phyloP scores from a whole-genome alignment of 1,284 basidiomycete genomes.

The Cutaneotrichosporon sp. region DNA sequence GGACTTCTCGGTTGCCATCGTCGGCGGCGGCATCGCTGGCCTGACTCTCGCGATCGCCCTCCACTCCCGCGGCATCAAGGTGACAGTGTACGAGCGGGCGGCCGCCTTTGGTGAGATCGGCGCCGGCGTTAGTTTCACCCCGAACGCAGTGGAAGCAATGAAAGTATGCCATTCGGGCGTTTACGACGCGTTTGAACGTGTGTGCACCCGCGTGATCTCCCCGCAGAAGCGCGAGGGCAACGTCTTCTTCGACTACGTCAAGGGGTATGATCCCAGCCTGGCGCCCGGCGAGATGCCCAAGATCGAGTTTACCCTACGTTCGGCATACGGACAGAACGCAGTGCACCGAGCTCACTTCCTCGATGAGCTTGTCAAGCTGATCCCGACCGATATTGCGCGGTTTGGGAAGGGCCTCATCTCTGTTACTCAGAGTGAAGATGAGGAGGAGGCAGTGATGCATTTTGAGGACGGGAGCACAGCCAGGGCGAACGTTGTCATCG shows the following conservation, averaged over 20 bases:
- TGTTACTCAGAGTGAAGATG: neutral
- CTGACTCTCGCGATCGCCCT: slow-evolving; percentile 17
- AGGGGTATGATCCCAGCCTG: slow-evolving; percentile 4
- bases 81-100: slow-evolving; percentile 20
- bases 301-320: slow-evolving; percentile 9
- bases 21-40: slow-evolving; percentile 19
- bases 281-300: neutral
- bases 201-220: slow-evolving; percentile 16
- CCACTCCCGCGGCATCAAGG: slow-evolving; percentile 8
- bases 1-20: slow-evolving; percentile 14
- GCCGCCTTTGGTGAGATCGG: slow-evolving; percentile 22
- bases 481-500: slow-evolving; percentile 10
- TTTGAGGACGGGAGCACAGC: slow-evolving; percentile 18
- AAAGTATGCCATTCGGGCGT: slow-evolving; percentile 13
- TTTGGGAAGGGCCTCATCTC: slow-evolving; percentile 17
- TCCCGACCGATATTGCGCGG: slow-evolving; percentile 4
- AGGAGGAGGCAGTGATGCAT: neutral
- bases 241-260: slow-evolving; percentile 17
- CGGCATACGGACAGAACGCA: slow-evolving; percentile 15
- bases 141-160: slow-evolving; percentile 20
- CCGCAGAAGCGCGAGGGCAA: slow-evolving; percentile 5
- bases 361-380: slow-evolving; percentile 20
- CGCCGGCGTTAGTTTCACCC: slow-evolving; percentile 19
- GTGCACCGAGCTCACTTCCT: slow-evolving; percentile 24
- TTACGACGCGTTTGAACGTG: slow-evolving; percentile 15